Percentiles rank a stretch among this genome's conserved stretches.
These are phyloP conservation scores for Penicillium sp. DNA, from an alignment of 2,329 filamentous ascomycete genomes.

Conservation along the genomic window DNA sequence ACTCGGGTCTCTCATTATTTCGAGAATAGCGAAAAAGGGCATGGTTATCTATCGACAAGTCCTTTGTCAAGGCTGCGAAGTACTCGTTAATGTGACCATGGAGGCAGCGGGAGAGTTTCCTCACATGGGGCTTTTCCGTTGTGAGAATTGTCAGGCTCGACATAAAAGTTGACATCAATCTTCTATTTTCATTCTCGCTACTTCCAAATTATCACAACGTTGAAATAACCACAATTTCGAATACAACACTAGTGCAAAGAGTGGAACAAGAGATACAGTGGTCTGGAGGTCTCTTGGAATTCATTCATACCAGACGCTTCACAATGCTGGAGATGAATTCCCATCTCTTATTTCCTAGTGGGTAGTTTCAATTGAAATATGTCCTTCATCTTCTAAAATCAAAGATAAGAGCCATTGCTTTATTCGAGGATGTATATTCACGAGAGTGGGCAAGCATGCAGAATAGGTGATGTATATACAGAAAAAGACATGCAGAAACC, in stretches of 20 bases:
- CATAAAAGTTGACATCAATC: background rate
- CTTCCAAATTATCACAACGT: background rate
- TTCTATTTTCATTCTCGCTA: background rate
- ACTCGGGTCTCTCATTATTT: background rate
- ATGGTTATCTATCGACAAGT: background rate
- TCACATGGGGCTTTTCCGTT: background rate
- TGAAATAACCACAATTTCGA: background rate
- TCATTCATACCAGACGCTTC: background rate
- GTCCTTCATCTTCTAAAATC: background rate
- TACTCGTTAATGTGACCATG: background rate
- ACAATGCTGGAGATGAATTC: background rate
- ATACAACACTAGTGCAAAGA: background rate
- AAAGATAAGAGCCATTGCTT: background rate
- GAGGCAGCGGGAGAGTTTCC: too few relatives aligned
- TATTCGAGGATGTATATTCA: background rate
- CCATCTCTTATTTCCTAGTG: background rate
- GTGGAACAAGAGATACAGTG: background rate
- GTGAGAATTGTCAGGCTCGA: background rate
- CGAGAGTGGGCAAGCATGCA: conserved; percentile 1
- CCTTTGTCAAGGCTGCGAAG: background rate
- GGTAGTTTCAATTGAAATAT: background rate
- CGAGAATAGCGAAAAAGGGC: background rate
- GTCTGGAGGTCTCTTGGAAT: background rate
- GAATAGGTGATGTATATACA: conserved; percentile 6
- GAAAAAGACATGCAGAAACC: conserved; percentile 2